Evolutionary conservation across 106 monocot genomes (phyloP), one percentile per base, ranked within the genome.

Genomic region (Phalaenopsis aphrodite): DNA sequence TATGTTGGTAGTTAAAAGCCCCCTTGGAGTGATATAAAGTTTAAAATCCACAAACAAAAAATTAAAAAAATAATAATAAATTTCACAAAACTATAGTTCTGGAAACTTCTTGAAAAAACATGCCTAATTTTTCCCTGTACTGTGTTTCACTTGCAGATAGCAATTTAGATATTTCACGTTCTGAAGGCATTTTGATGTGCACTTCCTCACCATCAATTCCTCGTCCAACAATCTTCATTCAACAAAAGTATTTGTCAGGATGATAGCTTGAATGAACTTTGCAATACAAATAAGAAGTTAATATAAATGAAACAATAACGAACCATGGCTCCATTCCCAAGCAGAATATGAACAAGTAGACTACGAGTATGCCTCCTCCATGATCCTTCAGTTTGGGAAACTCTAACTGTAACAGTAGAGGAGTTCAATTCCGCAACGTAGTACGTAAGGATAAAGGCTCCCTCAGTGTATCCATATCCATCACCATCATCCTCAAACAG

Each of bases 401-500:
- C 88, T 84, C 86, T 93, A 48, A 99, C 83, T 18, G 91, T 88
- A 75, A 99, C 77, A 74, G 85, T 58, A 72, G 99, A 91, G 73
- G 92, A 88, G 49, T 86, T 76, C 72, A 88, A 76, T 88, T 94
- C 91, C 18, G 94, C 99, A 75, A 78, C 77, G 86, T 99, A 99
- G 75, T 93, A 77, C 57, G 93, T 93, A 78, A 93, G 86, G 7
- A 99, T 85, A 82, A 88, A 99, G 6, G 52, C 76, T 21, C 93
- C 99, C 43, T 88, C 69, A 66, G 83, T 88, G 81, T 88, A 99
- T 12, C 78, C 87, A 85, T 99, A 99, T 74, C 99, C 93, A 91
- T 99, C 95, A 55, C 94, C 94, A 79, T 85, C 91, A 81, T 99
- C 99, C 76, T 99, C 95, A 85, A 85, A 99, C 48, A 99, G 80